Evolutionary conservation across 1,284 basidiomycete genomes (phyloP).

Genomic region (Cryptococcus depauperatus): DNA sequence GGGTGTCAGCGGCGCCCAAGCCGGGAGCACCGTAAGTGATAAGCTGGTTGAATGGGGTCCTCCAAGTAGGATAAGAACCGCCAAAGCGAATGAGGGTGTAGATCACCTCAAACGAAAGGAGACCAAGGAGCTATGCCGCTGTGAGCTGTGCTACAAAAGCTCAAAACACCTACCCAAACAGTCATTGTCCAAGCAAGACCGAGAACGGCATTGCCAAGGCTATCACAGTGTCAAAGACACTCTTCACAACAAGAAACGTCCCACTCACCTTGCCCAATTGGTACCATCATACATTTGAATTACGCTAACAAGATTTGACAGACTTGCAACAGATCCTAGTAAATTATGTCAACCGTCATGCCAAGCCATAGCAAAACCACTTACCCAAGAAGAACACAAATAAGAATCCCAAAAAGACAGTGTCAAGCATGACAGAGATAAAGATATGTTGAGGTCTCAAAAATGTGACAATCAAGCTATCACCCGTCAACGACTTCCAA

Average conservation of each 20-base stretch:
- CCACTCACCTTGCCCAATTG: slow-evolving; percentile 6
- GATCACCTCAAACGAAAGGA: slow-evolving; percentile 31
- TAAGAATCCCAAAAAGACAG: slow-evolving; percentile 19
- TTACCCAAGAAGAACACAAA: slow-evolving; percentile 24
- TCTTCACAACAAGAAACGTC: background rate
- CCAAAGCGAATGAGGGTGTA: slow-evolving; percentile 26
- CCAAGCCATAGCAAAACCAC: too few relatives aligned
- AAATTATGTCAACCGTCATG: background rate
- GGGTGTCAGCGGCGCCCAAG: background rate
- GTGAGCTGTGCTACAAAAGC: background rate
- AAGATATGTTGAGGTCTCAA: slow-evolving; percentile 16
- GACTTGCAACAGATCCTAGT: slow-evolving; percentile 8
- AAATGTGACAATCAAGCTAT: slow-evolving; percentile 18
- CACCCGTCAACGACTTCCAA: background rate
- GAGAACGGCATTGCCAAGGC: slow-evolving; percentile 26
- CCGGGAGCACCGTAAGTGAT: slow-evolving; percentile 6
- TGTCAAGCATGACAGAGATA: slow-evolving; percentile 27
- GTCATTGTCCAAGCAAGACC: slow-evolving; percentile 32
- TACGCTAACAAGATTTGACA: slow-evolving; percentile 6
- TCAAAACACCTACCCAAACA: slow-evolving; percentile 20
- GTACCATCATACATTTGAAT: slow-evolving; percentile 1
- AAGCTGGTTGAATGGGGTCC: slow-evolving; percentile 30
- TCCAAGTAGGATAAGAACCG: slow-evolving; percentile 19
- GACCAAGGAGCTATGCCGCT: slow-evolving; percentile 23
- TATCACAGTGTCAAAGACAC: background rate